Evolutionary conservation across 768 basidiomycete species (phyloP).

Genomic region (Trametes maxima): DNA sequence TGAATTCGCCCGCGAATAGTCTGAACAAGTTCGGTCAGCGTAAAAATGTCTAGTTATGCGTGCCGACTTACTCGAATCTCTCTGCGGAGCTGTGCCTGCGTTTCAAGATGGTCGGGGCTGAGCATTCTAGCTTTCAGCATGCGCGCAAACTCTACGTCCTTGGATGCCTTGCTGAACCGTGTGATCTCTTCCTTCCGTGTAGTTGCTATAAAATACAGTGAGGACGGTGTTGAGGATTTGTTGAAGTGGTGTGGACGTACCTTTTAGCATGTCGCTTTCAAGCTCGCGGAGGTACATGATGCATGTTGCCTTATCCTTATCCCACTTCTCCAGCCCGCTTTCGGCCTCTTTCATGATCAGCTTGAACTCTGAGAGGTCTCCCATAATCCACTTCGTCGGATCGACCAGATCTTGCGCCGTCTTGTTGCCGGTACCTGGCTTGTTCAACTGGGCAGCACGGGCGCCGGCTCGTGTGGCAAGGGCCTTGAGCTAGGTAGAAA

Average conservation of each 20-base stretch:
- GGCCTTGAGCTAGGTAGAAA: slow-evolving; percentile 8
- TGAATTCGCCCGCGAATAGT: slow-evolving; percentile 70
- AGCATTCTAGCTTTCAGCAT: slow-evolving; percentile 44
- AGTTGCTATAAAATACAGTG: slow-evolving; percentile 50
- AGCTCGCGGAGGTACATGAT: slow-evolving; percentile 53
- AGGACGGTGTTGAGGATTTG: neutral
- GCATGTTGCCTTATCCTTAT: slow-evolving; percentile 45
- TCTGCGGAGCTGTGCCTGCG: slow-evolving; percentile 74
- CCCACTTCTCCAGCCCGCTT: slow-evolving; percentile 46
- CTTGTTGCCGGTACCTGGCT: slow-evolving; percentile 42
- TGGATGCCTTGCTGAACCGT: slow-evolving; percentile 76
- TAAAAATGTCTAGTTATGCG: too few relatives aligned
- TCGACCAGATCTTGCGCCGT: slow-evolving; percentile 50
- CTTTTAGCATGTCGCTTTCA: slow-evolving; percentile 68
- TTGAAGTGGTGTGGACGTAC: slow-evolving; percentile 37
- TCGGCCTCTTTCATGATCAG: slow-evolving; percentile 48
- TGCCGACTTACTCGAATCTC: slow-evolving; percentile 71
- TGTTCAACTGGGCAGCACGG: slow-evolving; percentile 21
- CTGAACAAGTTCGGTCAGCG: slow-evolving; percentile 40
- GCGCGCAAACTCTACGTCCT: slow-evolving; percentile 71
- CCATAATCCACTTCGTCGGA: slow-evolving; percentile 53
- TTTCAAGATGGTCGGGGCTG: slow-evolving; percentile 86
- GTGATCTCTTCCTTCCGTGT: slow-evolving; percentile 83
- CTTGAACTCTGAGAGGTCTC: slow-evolving; percentile 55
- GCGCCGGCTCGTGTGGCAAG: slow-evolving; percentile 7